Evolutionary conservation across 176 grass and related monocot genomes (phyloP).

Genomic region (Triticum monococcum): DNA sequence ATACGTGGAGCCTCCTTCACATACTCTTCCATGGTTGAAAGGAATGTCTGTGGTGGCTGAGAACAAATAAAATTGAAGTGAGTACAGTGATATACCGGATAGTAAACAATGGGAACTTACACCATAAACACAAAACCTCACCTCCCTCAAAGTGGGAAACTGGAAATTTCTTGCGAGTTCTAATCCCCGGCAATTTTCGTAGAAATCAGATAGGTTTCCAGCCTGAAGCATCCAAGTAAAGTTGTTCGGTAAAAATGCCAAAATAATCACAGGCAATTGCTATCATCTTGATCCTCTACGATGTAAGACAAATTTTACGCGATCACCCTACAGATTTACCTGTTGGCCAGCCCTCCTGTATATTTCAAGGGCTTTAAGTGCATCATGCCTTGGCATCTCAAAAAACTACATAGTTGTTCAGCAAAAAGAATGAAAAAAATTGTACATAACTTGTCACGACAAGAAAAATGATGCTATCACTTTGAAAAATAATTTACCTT

Average conservation of each 20-base stretch:
- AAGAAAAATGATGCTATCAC: conserved; percentile 18
- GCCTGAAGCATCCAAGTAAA: conserved; percentile 61
- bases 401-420: conserved; percentile 64
- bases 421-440: conserved; percentile 22
- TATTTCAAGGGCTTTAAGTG: conserved; percentile 88
- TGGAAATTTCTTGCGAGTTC: conserved; percentile 98
- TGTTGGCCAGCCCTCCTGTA: conserved; percentile 90
- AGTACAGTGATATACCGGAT: conserved; percentile 23
- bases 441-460: conserved; percentile 25
- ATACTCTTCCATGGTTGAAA: conserved; percentile 96
- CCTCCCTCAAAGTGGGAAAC: conserved; percentile 95
- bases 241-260: not conserved
- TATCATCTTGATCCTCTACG: not conserved
- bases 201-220: conserved; percentile 92
- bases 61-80: conserved; percentile 27
- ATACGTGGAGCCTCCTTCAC: conserved; percentile 87
- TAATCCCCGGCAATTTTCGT: conserved; percentile 82
- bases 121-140: conserved; percentile 19
- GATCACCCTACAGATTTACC: conserved; percentile 38
- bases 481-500: conserved; percentile 53
- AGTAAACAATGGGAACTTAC: conserved; percentile 2
- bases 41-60: conserved; percentile 91
- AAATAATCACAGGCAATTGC: not conserved
- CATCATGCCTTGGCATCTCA: conserved; percentile 97
- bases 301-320: not conserved